Evolutionary conservation across 2,329 filamentous ascomycete species (phyloP).

Genomic region (Beauveria medogensis): DNA sequence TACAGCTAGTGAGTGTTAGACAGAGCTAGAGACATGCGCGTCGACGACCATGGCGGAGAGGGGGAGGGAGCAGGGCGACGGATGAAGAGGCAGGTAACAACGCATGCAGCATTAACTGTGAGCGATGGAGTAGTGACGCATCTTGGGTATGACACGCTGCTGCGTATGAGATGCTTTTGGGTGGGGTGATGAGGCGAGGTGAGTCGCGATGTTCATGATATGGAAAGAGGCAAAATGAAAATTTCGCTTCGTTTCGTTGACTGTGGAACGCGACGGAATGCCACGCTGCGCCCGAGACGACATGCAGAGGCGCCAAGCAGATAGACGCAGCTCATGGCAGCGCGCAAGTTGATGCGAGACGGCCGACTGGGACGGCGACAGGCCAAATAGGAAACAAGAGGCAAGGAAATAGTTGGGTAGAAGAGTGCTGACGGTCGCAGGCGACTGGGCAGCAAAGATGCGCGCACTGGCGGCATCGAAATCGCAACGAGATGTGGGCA

Average conservation of each 20-base stretch:
- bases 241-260: neutral
- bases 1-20: constrained; percentile 5
- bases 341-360: neutral
- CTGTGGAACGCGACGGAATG: neutral
- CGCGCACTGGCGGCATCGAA: constrained; percentile 10
- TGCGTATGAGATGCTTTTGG: neutral
- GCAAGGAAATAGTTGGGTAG: neutral
- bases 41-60: neutral
- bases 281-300: neutral
- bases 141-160: neutral
- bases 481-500: constrained; percentile 2
- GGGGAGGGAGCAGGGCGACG: neutral
- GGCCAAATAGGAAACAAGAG: neutral
- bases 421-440: neutral
- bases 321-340: neutral
- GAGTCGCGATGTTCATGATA: neutral
- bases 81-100: neutral
- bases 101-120: neutral
- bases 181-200: constrained; percentile 7
- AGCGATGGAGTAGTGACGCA: neutral
- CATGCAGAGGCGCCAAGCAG: neutral
- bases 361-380: neutral
- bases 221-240: neutral
- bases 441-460: neutral
- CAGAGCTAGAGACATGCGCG: neutral